Percentiles rank a stretch among this genome's conserved stretches.
Conservation (phyloP, 1,284 basidiomycete genomes). For the Ustilago shanxiensis region DNA sequence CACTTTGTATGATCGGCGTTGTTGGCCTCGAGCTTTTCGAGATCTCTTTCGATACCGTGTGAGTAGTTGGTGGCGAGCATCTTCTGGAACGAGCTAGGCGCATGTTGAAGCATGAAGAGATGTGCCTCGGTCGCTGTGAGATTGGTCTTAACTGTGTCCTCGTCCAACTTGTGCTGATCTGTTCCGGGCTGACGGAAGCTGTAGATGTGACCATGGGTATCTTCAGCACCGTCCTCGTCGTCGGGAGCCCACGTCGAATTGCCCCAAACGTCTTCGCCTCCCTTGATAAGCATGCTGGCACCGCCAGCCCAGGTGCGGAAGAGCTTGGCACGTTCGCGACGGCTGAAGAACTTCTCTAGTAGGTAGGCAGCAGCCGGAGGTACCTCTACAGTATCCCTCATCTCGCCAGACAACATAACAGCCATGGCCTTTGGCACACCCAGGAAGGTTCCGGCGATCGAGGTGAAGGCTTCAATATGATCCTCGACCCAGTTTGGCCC, state of each 20-base stretch:
- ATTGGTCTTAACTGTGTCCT: slow-evolving; percentile 45
- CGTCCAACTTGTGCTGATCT: slow-evolving; percentile 42
- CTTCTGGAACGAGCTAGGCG: slow-evolving; percentile 82
- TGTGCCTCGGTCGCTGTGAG: slow-evolving; percentile 83
- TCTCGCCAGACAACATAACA: slow-evolving; percentile 91
- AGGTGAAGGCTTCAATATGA: slow-evolving; percentile 73
- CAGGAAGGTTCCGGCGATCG: slow-evolving; percentile 87
- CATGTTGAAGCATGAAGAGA: slow-evolving; percentile 86
- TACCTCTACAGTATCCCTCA: slow-evolving; percentile 89
- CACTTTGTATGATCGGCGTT: slow-evolving; percentile 74
- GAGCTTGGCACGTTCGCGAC: slow-evolving; percentile 87
- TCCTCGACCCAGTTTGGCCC: slow-evolving; percentile 92
- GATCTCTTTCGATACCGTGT: slow-evolving; percentile 89
- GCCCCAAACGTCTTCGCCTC: slow-evolving; percentile 92
- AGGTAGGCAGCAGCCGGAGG: slow-evolving; percentile 85
- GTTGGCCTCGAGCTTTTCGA: slow-evolving; percentile 60
- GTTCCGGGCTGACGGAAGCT: slow-evolving; percentile 77
- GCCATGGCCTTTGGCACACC: slow-evolving; percentile 89
- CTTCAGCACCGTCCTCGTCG: slow-evolving; percentile 48
- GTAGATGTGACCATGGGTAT: slow-evolving; percentile 80
- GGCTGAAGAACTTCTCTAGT: slow-evolving; percentile 79
- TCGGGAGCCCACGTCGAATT: slow-evolving; percentile 72
- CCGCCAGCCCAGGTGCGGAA: slow-evolving; percentile 97
- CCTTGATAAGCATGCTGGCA: slow-evolving; percentile 78
- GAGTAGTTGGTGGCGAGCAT: slow-evolving; percentile 93